Base-by-base conservation (phyloP, 371 early-diverging fungal genomes). In the Rhizopus stolonifer region DNA sequence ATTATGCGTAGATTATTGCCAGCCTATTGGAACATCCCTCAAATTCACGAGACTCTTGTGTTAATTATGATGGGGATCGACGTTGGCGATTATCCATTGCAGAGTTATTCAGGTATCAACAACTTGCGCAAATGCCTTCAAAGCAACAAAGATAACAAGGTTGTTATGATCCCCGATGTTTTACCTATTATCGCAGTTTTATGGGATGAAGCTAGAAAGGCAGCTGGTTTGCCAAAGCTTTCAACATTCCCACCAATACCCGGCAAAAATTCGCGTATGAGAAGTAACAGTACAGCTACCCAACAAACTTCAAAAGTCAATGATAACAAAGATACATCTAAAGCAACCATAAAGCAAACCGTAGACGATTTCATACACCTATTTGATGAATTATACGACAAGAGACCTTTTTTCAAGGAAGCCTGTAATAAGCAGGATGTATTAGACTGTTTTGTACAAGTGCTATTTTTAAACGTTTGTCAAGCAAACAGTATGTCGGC, bases 51-150 rank as follows among this genome's bases (percentile, higher is more conserved):
- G 49, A 70, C 81, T 0, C 56, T 88, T 11, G 38, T 86, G 4
- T 50, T 80, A 2, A 72, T 81, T 34, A 58, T 88, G 50, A 67
- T 87, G 40, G 88, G 88, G 0, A 62, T 82, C 0, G 86, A 88
- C 56, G 64, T 87, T 24, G 63, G 69, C 2, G 70, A 71, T 1
- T 70, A 80, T 11, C 83, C 85, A 1, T 42, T 83, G 18, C 61
- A 77, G 8, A 48, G 67, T 0, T 52, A 61, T 0, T 69, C 77
- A 46, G 81, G 87, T 52, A 65, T 83, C n/a, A 73, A 74, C 22
- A 53, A 69, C 4, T 21, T 85, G 46, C 63, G 73, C n/a, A 62
- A 61, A 18, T 43, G 78, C 49, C 54, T 72, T 51, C 31, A 53
- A 8, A 60, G 42, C 24, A 58, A 49, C 19, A 46, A 21, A 10